These are phyloP conservation scores for Jackrogersella multiformis DNA, from an alignment of 495 filamentous ascomycete species.

Conservation along the genomic window DNA sequence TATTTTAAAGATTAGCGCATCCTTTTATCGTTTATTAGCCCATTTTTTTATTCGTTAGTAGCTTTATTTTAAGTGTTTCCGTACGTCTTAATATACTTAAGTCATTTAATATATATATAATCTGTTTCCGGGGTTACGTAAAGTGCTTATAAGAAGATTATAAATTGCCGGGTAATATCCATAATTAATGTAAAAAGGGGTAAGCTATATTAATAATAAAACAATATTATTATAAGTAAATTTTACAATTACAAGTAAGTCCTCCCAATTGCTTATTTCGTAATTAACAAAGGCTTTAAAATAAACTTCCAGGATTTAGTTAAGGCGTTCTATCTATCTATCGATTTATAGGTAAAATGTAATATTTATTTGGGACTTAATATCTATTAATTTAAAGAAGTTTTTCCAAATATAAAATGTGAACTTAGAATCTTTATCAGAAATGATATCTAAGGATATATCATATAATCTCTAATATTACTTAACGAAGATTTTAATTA, in stretches of 20 bases:
- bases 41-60: too few species aligned
- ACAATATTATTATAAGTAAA: not conserved
- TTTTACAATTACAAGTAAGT: not conserved
- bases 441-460: not conserved
- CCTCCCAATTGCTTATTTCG: not conserved
- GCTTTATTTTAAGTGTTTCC: too few species aligned
- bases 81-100: too few species aligned
- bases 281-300: not conserved
- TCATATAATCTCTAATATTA: not conserved
- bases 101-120: too few species aligned
- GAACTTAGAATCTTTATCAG: not conserved
- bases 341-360: not conserved
- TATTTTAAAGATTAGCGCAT: too few species aligned
- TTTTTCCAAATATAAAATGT: not conserved
- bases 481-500: not conserved
- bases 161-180: too few species aligned
- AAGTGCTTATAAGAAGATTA: too few species aligned
- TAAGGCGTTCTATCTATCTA: not conserved
- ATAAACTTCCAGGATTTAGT: not conserved
- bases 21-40: too few species aligned
- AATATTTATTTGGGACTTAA: not conserved
- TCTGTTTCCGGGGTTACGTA: too few species aligned
- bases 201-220: too few species aligned
- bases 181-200: too few species aligned
- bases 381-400: not conserved